These are phyloP conservation scores for Colletotrichum kahawae DNA, from an alignment of 2,329 filamentous ascomycete genomes.

Conservation along the genomic window DNA sequence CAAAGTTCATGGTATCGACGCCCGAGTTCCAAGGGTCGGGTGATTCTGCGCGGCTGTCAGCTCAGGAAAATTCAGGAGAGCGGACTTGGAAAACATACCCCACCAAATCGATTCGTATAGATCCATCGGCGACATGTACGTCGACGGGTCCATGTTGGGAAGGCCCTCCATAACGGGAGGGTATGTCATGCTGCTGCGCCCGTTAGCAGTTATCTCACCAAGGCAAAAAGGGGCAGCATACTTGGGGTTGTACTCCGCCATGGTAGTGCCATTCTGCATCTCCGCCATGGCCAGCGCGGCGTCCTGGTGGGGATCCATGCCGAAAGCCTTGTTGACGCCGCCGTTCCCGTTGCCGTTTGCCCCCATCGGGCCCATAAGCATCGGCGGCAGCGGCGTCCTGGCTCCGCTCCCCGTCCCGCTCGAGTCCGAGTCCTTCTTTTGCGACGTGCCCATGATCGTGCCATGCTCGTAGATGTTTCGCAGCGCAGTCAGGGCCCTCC, in stretches of 20 bases:
- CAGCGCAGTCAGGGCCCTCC: conserved; percentile 63
- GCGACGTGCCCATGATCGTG: conserved; percentile 52
- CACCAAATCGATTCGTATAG: conserved; percentile 73
- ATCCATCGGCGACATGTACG: conserved; percentile 71
- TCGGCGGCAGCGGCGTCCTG: conserved; percentile 42
- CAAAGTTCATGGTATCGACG: conserved; percentile 63
- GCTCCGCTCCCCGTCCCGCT: conserved; percentile 48
- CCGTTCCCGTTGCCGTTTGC: conserved; percentile 16
- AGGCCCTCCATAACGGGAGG: conserved; percentile 49
- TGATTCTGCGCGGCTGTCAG: conserved; percentile 48
- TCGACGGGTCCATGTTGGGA: conserved; percentile 55
- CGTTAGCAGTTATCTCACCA: neutral
- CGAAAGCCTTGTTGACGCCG: conserved; percentile 17
- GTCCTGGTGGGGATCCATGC: conserved; percentile 61
- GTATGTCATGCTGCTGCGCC: conserved; percentile 37
- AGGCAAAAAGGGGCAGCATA: neutral
- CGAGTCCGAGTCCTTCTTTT: conserved; percentile 55
- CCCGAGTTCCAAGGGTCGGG: conserved; percentile 64
- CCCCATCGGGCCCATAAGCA: conserved; percentile 26
- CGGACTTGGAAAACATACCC: conserved; percentile 50
- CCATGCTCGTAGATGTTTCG: conserved; percentile 73
- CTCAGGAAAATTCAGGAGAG: conserved; percentile 7
- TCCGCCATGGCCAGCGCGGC: conserved; percentile 70
- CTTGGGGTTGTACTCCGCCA: conserved; percentile 29
- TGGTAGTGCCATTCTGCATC: conserved; percentile 61